Conservation (phyloP, 106 monocot genomes). For the Ottelia alismoides region DNA sequence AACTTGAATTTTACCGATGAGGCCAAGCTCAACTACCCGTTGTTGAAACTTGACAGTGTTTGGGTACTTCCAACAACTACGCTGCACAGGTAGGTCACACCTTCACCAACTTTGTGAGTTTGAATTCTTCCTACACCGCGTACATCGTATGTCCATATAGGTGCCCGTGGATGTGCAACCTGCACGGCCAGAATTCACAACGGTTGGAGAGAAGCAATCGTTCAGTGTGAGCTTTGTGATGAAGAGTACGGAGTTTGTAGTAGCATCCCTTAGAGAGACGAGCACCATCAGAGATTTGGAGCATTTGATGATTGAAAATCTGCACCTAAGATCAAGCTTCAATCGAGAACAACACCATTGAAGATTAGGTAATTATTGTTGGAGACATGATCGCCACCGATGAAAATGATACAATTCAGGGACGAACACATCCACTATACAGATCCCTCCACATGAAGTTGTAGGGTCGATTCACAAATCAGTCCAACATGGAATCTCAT, state of each 20-base stretch:
- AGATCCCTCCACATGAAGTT: too few species aligned
- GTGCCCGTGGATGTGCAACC: conserved; percentile 13
- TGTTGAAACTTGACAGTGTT: conserved; percentile 10
- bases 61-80: background rate
- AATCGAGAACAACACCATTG: too few species aligned
- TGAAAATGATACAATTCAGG: too few species aligned
- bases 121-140: background rate
- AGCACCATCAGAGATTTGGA: too few species aligned
- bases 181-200: conserved; percentile 3
- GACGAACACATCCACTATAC: too few species aligned
- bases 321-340: too few species aligned
- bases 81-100: conserved; percentile 13
- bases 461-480: too few species aligned
- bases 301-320: too few species aligned
- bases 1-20: conserved; percentile 1
- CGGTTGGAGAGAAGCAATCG: conserved; percentile 8
- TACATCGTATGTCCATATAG: conserved; percentile 2
- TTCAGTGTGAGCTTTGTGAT: conserved; percentile 7
- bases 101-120: conserved; percentile 16
- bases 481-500: too few species aligned
- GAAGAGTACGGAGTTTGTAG: background rate
- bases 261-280: too few species aligned
- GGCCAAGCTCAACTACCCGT: conserved; percentile 36
- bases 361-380: too few species aligned
- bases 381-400: too few species aligned